Conservation (phyloP, 2,329 filamentous ascomycete species). For the Aspergillus puulaauensis region DNA sequence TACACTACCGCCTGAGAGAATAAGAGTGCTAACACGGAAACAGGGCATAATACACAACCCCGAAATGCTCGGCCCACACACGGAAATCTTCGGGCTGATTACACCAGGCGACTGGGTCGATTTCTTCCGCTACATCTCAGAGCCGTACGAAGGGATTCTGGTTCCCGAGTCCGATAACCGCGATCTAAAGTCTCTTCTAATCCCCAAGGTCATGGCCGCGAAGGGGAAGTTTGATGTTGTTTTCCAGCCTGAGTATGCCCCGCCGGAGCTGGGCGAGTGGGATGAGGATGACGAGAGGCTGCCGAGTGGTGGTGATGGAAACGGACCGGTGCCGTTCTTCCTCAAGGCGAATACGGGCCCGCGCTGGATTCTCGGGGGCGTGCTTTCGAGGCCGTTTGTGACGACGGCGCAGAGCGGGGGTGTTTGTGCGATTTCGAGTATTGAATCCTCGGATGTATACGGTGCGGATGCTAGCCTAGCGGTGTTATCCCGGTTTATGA, state of each 20-base stretch:
- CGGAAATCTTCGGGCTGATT: constrained; percentile 56
- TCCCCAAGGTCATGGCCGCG: constrained; percentile 58
- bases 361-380: constrained; percentile 33
- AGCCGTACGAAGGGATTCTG: constrained; percentile 51
- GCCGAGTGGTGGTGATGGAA: constrained; percentile 12
- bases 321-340: constrained; percentile 50
- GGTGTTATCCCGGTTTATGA: constrained; percentile 39
- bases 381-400: constrained; percentile 47
- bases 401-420: constrained; percentile 49
- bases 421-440: constrained; percentile 54
- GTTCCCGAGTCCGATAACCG: constrained; percentile 55
- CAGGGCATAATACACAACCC: constrained; percentile 53
- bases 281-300: constrained; percentile 24
- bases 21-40: too few relatives aligned
- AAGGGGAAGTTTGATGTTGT: constrained; percentile 58
- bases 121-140: constrained; percentile 59
- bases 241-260: constrained; percentile 50
- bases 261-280: constrained; percentile 40
- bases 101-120: constrained; percentile 61
- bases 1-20: too few relatives aligned
- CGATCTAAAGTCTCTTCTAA: constrained; percentile 50
- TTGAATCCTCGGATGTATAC: constrained; percentile 47
- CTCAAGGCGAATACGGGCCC: constrained; percentile 49
- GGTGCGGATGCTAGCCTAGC: constrained; percentile 21
- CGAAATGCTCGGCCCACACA: constrained; percentile 54